A percentile compares a stretch with the other conserved stretches of the same genome.
phyloP scores from a whole-genome alignment of 352 stramenopile species.

The Globisporangium camurandrum region DNA sequence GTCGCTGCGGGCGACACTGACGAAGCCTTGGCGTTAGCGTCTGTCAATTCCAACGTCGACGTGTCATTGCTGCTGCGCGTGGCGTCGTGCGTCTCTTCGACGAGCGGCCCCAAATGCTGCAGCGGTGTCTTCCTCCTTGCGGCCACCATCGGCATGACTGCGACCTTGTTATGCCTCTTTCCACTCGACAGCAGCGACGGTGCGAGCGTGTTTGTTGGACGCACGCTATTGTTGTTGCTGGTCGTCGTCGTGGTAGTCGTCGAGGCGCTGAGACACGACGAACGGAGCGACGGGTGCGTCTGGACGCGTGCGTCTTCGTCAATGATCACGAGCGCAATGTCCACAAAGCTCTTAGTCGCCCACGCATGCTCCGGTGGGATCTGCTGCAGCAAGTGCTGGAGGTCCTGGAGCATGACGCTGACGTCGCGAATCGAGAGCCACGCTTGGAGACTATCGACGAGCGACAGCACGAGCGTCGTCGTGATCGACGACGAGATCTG shows the following conservation, averaged over 20 bases:
- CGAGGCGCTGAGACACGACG: background rate
- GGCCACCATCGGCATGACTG: too few relatives aligned
- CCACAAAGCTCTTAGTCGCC: background rate
- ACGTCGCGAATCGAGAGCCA: conserved; percentile 2
- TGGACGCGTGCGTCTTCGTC: background rate
- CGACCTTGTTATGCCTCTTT: background rate
- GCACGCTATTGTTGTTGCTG: background rate
- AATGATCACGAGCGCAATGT: conserved; percentile 8
- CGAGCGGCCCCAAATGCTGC: too few relatives aligned
- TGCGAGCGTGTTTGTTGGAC: background rate
- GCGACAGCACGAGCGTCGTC: conserved; percentile 11
- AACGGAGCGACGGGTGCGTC: background rate
- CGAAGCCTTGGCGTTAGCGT: too few relatives aligned
- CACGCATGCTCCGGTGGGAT: conserved; percentile 1
- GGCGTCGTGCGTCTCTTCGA: too few relatives aligned
- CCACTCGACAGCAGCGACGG: background rate
- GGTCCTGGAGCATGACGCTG: background rate
- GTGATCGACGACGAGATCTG: conserved; percentile 14
- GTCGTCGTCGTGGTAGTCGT: background rate
- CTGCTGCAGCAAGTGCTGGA: background rate
- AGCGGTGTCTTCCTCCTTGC: too few relatives aligned
- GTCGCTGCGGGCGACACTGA: too few relatives aligned
- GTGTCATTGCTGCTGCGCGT: too few relatives aligned
- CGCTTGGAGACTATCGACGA: conserved; percentile 5
- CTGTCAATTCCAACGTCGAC: too few relatives aligned